These are phyloP conservation scores for Trametes polyzona DNA, from an alignment of 1,284 basidiomycete species.

Conservation along the genomic window DNA sequence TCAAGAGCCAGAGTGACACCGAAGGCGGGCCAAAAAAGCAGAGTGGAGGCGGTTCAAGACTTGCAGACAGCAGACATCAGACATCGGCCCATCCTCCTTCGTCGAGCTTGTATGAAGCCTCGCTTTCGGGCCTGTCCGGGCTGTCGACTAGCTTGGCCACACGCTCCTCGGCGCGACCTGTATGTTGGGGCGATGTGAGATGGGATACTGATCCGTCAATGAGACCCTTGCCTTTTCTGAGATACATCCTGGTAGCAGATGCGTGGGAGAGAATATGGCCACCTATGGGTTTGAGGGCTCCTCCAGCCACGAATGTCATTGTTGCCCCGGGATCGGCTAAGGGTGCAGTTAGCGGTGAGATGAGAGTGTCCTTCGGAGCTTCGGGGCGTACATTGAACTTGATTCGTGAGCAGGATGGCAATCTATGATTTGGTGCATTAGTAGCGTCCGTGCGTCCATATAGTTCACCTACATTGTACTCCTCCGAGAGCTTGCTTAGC, in stretches of 20 bases:
- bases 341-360: constrained; percentile 9
- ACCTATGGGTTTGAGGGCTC: constrained; percentile 85
- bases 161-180: constrained; percentile 91
- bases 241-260: constrained; percentile 81
- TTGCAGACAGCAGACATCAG: no score
- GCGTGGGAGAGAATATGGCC: constrained; percentile 89
- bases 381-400: constrained; percentile 77
- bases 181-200: background rate
- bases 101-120: constrained; percentile 89
- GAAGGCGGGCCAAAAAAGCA: no score
- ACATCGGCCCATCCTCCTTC: constrained; percentile 86
- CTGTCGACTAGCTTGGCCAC: constrained; percentile 95
- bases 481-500: constrained; percentile 88
- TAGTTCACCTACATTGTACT: constrained; percentile 67
- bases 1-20: no score
- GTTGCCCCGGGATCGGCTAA: constrained; percentile 91
- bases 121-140: constrained; percentile 89
- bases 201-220: background rate
- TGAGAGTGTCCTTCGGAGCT: background rate
- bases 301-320: constrained; percentile 92
- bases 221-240: constrained; percentile 74
- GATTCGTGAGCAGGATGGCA: constrained; percentile 87
- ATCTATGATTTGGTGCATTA: constrained; percentile 52
- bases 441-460: constrained; percentile 1
- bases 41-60: no score